Conservation (phyloP, 2,329 filamentous ascomycete species). For the Sphaceloma murrayae region DNA sequence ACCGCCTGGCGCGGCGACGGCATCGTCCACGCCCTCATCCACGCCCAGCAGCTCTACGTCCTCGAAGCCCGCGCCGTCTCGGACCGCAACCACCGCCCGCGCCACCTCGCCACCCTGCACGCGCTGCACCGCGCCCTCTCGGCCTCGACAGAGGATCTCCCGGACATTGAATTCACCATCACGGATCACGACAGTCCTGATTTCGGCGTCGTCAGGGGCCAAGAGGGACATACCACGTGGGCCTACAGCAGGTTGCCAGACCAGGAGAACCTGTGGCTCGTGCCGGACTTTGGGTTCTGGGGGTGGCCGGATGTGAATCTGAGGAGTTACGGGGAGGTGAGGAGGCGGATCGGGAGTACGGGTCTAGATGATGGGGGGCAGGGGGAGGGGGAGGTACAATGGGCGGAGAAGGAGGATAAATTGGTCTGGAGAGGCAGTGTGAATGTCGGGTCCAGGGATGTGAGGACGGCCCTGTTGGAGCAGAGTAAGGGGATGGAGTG, state of each 20-base stretch:
- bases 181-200: slow-evolving; percentile 36
- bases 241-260: slow-evolving; percentile 32
- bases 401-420: slow-evolving; percentile 34
- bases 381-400: slow-evolving; percentile 27
- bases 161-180: slow-evolving; percentile 43
- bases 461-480: slow-evolving; percentile 34
- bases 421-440: slow-evolving; percentile 42
- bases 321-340: slow-evolving; percentile 37
- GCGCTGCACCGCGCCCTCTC: slow-evolving; percentile 42
- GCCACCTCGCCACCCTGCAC: slow-evolving; percentile 34
- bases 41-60: slow-evolving; percentile 30
- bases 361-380: not conserved
- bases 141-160: slow-evolving; percentile 33
- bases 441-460: slow-evolving; percentile 29
- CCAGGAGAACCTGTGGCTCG: slow-evolving; percentile 36
- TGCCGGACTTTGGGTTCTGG: slow-evolving; percentile 48
- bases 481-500: slow-evolving; percentile 35
- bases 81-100: slow-evolving; percentile 23
- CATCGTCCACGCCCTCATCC: slow-evolving; percentile 31
- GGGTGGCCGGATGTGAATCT: slow-evolving; percentile 42
- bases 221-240: slow-evolving; percentile 30
- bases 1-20: slow-evolving; percentile 27
- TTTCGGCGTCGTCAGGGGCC: slow-evolving; percentile 13
- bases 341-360: slow-evolving; percentile 28
- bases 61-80: slow-evolving; percentile 28